phyloP scores from a whole-genome alignment of 164 flowering plant genomes.

The Euptelea pleiosperma region DNA sequence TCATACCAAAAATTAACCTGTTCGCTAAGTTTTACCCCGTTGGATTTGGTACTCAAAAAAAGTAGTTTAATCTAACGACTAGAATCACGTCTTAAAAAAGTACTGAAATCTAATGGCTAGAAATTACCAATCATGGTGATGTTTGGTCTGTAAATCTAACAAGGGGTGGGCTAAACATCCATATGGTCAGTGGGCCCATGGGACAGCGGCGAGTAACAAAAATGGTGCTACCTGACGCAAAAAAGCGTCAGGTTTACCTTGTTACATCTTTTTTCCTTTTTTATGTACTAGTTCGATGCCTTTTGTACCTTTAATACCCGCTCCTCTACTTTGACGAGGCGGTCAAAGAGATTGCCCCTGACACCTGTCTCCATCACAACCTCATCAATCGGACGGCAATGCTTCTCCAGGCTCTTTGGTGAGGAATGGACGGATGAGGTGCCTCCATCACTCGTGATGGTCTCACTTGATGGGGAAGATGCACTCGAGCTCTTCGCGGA shows the following conservation, averaged over 20 bases:
- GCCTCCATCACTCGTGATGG: slow-evolving; percentile 35
- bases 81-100: no score
- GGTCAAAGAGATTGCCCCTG: slow-evolving; percentile 58
- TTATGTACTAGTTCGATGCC: no score
- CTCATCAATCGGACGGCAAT: slow-evolving; percentile 58
- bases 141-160: no score
- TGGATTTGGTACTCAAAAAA: background rate
- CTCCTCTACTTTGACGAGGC: slow-evolving; percentile 46
- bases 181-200: no score
- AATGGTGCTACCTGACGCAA: no score
- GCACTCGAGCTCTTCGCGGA: slow-evolving; percentile 44
- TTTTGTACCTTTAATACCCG: slow-evolving; percentile 54
- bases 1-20: background rate
- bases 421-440: slow-evolving; percentile 31
- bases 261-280: no score
- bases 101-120: no score
- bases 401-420: slow-evolving; percentile 50
- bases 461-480: slow-evolving; percentile 47
- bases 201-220: no score
- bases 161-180: no score
- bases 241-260: no score
- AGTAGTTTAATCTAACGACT: no score
- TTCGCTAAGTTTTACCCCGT: background rate
- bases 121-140: no score
- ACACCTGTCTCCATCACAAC: slow-evolving; percentile 46